Evolutionary conservation across 139 green algal species (phyloP).

Genomic region (Raphidocelis subcapitata): DNA sequence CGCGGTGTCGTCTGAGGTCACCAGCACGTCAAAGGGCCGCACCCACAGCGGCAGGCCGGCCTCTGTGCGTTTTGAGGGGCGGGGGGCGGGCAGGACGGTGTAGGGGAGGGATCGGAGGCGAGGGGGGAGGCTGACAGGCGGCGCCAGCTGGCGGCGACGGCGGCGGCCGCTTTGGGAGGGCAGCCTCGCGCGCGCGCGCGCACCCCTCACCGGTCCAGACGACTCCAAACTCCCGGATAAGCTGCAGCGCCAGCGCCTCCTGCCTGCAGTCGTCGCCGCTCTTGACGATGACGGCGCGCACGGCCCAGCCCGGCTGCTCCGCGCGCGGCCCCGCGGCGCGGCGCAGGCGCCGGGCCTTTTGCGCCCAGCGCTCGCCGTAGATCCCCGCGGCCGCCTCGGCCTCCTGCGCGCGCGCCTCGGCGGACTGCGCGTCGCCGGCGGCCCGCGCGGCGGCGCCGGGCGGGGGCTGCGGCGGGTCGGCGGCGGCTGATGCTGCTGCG

Average conservation of each 20-base stretch:
- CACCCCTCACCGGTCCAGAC: constrained; percentile 61
- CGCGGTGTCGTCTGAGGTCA: constrained; percentile 86
- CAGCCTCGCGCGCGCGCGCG: not conserved
- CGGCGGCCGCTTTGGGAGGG: too few species aligned
- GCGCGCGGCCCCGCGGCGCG: constrained; percentile 71
- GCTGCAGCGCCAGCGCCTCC: constrained; percentile 95
- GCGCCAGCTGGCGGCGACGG: too few species aligned
- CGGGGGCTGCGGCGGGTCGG: too few species aligned
- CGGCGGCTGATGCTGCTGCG: constrained; percentile 1
- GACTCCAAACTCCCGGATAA: constrained; percentile 80
- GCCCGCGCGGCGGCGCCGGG: not conserved
- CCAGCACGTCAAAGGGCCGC: constrained; percentile 89
- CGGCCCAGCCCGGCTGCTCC: constrained; percentile 74
- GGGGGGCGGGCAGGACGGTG: not conserved
- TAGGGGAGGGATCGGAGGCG: not conserved
- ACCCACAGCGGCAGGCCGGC: constrained; percentile 87
- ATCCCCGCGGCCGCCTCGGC: constrained; percentile 26
- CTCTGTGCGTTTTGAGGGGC: constrained; percentile 39
- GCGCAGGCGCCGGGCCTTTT: constrained; percentile 58
- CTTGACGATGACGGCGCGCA: constrained; percentile 98
- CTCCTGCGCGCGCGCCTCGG: not conserved
- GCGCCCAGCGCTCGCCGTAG: constrained; percentile 74
- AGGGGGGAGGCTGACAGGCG: not conserved
- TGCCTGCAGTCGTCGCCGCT: constrained; percentile 96
- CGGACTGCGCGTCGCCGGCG: not conserved